Conservation (phyloP, 2,329 filamentous ascomycete species). For the Didymella exigua region DNA sequence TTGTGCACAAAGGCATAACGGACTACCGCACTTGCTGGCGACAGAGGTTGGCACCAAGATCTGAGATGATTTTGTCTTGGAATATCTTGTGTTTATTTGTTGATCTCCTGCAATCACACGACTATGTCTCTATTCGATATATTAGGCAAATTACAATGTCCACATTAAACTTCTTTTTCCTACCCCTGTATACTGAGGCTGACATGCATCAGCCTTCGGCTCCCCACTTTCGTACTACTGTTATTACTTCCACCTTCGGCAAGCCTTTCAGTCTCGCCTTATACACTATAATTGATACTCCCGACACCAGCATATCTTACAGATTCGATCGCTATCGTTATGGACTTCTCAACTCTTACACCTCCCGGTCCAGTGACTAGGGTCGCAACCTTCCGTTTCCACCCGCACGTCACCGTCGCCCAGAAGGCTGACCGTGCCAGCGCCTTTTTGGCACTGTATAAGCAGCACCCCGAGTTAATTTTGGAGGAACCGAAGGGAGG, state of each 20-base stretch:
- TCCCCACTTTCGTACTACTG: not conserved
- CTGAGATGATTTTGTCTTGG: too few relatives aligned
- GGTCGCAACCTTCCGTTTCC: conserved; percentile 34
- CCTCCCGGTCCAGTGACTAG: conserved; percentile 22
- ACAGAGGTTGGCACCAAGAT: too few relatives aligned
- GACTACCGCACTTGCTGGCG: too few relatives aligned
- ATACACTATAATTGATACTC: not conserved
- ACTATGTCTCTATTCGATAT: too few relatives aligned
- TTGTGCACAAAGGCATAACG: too few relatives aligned
- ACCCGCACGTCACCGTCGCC: conserved; percentile 16
- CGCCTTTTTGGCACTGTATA: conserved; percentile 33
- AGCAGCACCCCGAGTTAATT: conserved; percentile 23
- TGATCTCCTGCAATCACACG: too few relatives aligned
- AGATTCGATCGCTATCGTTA: not conserved
- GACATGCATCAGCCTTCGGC: conserved; percentile 2
- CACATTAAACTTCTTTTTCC: too few relatives aligned
- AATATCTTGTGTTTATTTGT: too few relatives aligned
- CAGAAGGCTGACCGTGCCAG: conserved; percentile 32
- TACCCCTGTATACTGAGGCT: not conserved
- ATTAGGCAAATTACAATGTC: too few relatives aligned
- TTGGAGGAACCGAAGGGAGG: conserved; percentile 27
- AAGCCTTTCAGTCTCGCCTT: not conserved
- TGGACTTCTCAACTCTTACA: not conserved
- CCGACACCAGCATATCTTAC: too few relatives aligned
- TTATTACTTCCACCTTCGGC: not conserved